Conservation (phyloP, 225 moss, liverwort and hornwort genomes). For the Rhytidiadelphus loreus region DNA sequence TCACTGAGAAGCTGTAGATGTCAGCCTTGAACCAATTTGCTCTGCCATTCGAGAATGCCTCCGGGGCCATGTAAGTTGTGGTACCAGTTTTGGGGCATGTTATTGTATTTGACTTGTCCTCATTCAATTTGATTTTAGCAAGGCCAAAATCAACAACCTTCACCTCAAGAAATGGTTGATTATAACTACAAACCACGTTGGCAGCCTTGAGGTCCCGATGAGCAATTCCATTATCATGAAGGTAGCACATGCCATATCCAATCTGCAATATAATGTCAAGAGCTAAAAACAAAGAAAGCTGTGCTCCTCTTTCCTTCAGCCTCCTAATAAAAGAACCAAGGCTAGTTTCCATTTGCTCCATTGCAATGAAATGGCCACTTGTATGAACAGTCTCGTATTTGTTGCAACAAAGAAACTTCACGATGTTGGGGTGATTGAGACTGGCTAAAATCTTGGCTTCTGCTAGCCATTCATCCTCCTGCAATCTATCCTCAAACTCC, state of each 20-base stretch:
- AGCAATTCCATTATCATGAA: background rate
- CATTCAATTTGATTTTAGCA: background rate
- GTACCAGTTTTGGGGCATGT: background rate
- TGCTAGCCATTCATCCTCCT: rapidly evolving
- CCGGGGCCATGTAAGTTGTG: background rate
- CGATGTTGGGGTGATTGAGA: background rate
- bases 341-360: background rate
- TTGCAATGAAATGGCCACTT: background rate
- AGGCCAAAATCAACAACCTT: background rate
- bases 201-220: background rate
- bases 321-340: background rate
- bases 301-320: background rate
- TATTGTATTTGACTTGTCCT: background rate
- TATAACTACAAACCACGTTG: background rate
- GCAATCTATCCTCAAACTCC: rapidly evolving
- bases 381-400: background rate
- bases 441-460: background rate
- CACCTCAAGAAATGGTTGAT: background rate
- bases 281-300: background rate
- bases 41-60: background rate
- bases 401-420: background rate
- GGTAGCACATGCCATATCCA: background rate
- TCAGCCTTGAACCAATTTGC: background rate
- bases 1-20: background rate
- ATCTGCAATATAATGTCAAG: background rate